Base-by-base conservation (phyloP, 2,329 filamentous ascomycete species). In the Colletotrichum sp. region DNA sequence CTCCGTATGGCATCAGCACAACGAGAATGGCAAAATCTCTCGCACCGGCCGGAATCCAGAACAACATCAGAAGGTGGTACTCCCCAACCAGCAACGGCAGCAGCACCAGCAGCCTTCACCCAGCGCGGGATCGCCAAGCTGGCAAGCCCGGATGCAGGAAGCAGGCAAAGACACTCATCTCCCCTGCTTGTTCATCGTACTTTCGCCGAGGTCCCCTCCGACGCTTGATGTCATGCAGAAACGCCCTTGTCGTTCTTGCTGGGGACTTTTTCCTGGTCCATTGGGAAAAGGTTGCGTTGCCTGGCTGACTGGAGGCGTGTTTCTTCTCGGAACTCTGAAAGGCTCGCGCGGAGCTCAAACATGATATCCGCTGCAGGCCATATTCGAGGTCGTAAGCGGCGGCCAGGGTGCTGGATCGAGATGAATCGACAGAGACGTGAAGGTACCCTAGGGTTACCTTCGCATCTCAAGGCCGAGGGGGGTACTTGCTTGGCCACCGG, bases 131-230 rank as follows among this genome's bases (percentile, higher is more conserved):
- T 75, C 69, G 73, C 63, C 73, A 75, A 75, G 73, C 26, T 75
- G 73, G 73, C 62, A 75, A 75, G 69, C 73, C 63, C 63, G 73
- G 73, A 75, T 73, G 73, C 69, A 75, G 56, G 73, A 75, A 56
- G 73, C 34, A 75, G 69, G 73, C 69, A 72, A 67, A 75, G 69
- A 75, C 69, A 75, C 62, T 73, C 69, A 59, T 75, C 56, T 73
- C 69, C 73, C 73, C 73, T 75, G 69, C 48, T 48, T 59, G 62
- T 36, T 43, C 63, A 63, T 73, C 34, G 32, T 59, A 63, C 32
- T 67, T 52, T 73, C 69, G 73, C 73, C 73, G 56, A 75, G 73
- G 43, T 62, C 21, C 43, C 21, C 32, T 63, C 62, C 62, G 61
- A 73, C 56, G 73, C 69, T 58, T 75, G 73, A 73, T 72, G 73